Evolutionary conservation across 75 land plant species (phyloP).

Genomic region (Isoetes taiwanensis): DNA sequence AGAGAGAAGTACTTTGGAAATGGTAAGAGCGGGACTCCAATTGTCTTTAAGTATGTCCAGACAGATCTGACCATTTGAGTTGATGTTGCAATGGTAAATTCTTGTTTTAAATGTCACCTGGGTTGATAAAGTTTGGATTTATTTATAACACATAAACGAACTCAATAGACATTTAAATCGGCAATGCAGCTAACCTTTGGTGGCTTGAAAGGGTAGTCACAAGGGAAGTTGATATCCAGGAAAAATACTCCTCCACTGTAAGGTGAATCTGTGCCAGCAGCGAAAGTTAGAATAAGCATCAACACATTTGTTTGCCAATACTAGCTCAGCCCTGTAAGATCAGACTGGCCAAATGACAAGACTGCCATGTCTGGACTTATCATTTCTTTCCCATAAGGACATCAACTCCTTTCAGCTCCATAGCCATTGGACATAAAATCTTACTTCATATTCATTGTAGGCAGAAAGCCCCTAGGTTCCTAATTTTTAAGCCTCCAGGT

Average conservation of each 20-base stretch:
- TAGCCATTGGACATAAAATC: too few relatives aligned
- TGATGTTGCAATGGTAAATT: constrained; percentile 86
- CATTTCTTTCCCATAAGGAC: too few relatives aligned
- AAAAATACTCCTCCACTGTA: constrained; percentile 90
- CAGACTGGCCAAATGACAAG: too few relatives aligned
- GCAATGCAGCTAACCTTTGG: constrained; percentile 49
- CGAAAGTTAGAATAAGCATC: background rate
- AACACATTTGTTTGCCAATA: background rate
- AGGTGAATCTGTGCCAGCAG: constrained; percentile 50
- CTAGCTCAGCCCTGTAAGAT: too few relatives aligned
- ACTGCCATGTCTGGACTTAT: too few relatives aligned
- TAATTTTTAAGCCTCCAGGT: too few relatives aligned
- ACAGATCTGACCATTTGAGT: constrained; percentile 55
- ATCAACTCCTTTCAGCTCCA: too few relatives aligned
- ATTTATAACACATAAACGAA: background rate
- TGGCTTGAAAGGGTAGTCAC: constrained; percentile 94
- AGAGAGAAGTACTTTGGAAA: constrained; percentile 73
- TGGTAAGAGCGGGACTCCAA: constrained; percentile 93
- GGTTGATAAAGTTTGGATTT: too few relatives aligned
- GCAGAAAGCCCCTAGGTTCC: too few relatives aligned
- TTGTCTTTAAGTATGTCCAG: constrained; percentile 73
- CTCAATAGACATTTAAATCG: background rate
- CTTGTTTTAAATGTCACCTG: constrained; percentile 90
- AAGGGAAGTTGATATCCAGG: constrained; percentile 85
- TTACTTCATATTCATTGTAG: too few relatives aligned